phyloP scores from a whole-genome alignment of 768 basidiomycete species.

The Mycena amicta region DNA sequence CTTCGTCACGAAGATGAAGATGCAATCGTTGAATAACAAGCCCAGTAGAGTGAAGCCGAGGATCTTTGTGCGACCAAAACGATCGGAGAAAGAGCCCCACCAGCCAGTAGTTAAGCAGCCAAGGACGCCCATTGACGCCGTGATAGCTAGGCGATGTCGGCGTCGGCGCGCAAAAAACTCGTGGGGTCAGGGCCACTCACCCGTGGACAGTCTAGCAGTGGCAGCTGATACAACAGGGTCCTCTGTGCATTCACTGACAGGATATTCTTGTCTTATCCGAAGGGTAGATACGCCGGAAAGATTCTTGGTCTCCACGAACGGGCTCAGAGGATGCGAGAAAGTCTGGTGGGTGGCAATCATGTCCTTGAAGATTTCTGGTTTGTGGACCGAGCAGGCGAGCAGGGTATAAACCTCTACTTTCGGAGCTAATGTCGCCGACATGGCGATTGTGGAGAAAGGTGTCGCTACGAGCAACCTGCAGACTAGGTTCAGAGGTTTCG shows the following conservation, averaged over 20 bases:
- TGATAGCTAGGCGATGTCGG: constrained; percentile 48
- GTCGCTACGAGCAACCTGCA: constrained; percentile 59
- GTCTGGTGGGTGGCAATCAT: too few species aligned
- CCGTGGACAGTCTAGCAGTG: constrained; percentile 64
- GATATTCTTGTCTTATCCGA: constrained; percentile 1
- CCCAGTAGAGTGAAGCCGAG: constrained; percentile 50
- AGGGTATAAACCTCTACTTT: constrained; percentile 74
- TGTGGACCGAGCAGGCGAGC: constrained; percentile 69
- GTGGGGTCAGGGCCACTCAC: constrained; percentile 40
- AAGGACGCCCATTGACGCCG: constrained; percentile 68
- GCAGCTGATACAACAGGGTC: constrained; percentile 78
- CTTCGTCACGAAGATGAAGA: constrained; percentile 52
- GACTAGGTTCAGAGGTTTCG: neutral
- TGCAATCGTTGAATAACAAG: constrained; percentile 49
- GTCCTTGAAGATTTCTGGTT: constrained; percentile 53
- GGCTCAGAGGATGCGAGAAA: too few species aligned
- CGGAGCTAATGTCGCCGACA: constrained; percentile 63
- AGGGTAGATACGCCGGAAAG: too few species aligned
- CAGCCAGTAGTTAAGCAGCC: constrained; percentile 79
- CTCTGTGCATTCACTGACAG: constrained; percentile 48
- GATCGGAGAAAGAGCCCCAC: constrained; percentile 78
- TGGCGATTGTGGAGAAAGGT: constrained; percentile 58
- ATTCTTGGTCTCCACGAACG: too few species aligned
- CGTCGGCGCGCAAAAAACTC: constrained; percentile 3
- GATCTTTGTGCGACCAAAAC: constrained; percentile 55